Evolutionary conservation across 2,329 filamentous ascomycete species (phyloP).

Genomic region (Coleophoma crateriformis): DNA sequence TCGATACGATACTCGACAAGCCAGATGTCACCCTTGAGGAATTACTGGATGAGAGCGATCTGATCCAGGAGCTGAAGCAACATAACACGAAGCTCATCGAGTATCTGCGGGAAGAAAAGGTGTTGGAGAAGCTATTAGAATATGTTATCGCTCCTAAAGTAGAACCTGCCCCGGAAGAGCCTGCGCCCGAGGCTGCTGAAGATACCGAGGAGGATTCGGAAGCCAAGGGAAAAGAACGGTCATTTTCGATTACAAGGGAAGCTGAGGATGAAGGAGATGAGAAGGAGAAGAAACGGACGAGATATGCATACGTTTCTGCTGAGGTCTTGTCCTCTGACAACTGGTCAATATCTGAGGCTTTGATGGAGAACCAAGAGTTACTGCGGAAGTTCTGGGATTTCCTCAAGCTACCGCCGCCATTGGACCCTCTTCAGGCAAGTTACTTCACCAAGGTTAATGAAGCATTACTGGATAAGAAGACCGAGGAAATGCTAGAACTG

Average conservation of each 20-base stretch:
- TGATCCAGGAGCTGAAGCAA: constrained; percentile 96
- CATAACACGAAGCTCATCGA: constrained; percentile 98
- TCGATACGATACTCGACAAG: constrained; percentile 96
- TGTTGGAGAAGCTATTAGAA: constrained; percentile 79
- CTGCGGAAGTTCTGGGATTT: constrained; percentile 89
- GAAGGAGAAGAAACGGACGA: constrained; percentile 83
- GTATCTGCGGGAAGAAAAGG: constrained; percentile 81
- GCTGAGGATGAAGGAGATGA: constrained; percentile 59
- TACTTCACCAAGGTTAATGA: constrained; percentile 99
- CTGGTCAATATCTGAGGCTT: constrained; percentile 90
- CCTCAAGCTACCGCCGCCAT: constrained; percentile 72
- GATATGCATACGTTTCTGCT: constrained; percentile 88
- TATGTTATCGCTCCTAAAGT: constrained; percentile 83
- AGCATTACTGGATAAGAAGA: constrained; percentile 95
- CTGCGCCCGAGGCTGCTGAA: constrained; percentile 42
- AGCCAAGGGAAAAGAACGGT: constrained; percentile 38
- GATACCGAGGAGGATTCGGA: constrained; percentile 46
- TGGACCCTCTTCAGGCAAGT: constrained; percentile 89
- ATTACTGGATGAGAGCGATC: constrained; percentile 88
- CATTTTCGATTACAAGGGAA: constrained; percentile 45
- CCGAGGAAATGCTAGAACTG: constrained; percentile 90
- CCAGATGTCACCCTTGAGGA: constrained; percentile 92
- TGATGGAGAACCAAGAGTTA: constrained; percentile 77
- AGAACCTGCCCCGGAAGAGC: constrained; percentile 40
- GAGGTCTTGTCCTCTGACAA: constrained; percentile 94